Evolutionary conservation across 805 yeast genomes (phyloP).

Genomic region (Maudiozyma pseudohumilis): DNA sequence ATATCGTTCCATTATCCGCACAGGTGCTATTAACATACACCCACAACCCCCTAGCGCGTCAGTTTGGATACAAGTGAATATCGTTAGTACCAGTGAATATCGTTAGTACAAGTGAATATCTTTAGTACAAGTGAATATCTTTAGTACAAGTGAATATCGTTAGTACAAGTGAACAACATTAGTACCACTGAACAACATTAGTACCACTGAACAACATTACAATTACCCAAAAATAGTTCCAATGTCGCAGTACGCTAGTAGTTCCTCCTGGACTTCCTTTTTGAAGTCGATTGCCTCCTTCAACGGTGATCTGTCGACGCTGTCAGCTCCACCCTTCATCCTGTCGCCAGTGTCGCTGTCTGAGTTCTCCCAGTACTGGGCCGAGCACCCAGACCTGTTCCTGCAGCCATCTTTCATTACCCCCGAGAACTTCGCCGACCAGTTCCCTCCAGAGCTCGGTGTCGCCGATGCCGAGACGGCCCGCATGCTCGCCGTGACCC

Average conservation of each 20-base stretch:
- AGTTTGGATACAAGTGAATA: too few species aligned
- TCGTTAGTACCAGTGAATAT: too few species aligned
- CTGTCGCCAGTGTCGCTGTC: slow-evolving; percentile 80
- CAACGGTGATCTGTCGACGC: slow-evolving; percentile 85
- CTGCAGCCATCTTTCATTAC: slow-evolving; percentile 52
- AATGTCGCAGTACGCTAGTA: slow-evolving; percentile 31
- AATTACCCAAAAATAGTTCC: too few species aligned
- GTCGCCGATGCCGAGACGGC: slow-evolving; percentile 37
- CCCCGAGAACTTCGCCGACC: slow-evolving; percentile 13
- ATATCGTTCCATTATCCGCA: too few species aligned
- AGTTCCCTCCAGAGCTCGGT: slow-evolving; percentile 26
- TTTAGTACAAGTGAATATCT: too few species aligned
- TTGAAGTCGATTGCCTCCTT: slow-evolving; percentile 85
- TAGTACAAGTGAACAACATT: too few species aligned
- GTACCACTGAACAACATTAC: too few species aligned
- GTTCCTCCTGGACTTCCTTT: slow-evolving; percentile 80
- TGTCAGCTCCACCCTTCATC: slow-evolving; percentile 97
- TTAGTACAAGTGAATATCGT: too few species aligned
- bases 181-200: too few species aligned
- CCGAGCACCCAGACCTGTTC: slow-evolving; percentile 79
- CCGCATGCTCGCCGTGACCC: slow-evolving; percentile 69
- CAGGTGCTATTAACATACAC: too few species aligned
- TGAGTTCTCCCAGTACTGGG: slow-evolving; percentile 95
- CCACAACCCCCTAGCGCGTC: too few species aligned
- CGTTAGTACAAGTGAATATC: too few species aligned